These are phyloP conservation scores for Penicillium sumatraense DNA, from an alignment of 2,329 filamentous ascomycete genomes.

Conservation along the genomic window DNA sequence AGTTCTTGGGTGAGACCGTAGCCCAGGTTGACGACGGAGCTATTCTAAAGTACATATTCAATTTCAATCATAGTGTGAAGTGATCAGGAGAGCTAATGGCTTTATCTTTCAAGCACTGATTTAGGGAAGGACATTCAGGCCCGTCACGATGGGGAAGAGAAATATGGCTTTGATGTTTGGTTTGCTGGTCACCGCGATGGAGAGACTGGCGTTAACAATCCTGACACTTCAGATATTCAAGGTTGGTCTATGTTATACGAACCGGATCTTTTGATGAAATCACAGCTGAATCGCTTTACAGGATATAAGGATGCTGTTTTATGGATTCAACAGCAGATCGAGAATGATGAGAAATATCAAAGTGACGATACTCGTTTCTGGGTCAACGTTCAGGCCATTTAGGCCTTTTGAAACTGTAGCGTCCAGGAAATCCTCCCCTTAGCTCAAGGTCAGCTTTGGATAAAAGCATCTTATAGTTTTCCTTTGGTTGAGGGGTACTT, in stretches of 20 bases:
- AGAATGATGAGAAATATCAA: conserved; percentile 23
- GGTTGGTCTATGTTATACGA: conserved; percentile 11
- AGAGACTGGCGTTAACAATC: conserved; percentile 21
- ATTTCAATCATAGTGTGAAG: not conserved
- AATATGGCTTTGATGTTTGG: conserved; percentile 29
- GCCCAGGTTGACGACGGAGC: conserved; percentile 31
- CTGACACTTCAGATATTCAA: conserved; percentile 25
- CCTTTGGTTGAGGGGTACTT: not conserved
- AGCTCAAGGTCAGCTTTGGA: too few relatives aligned
- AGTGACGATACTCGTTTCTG: conserved; percentile 36
- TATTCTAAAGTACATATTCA: conserved; percentile 28
- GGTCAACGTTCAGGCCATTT: conserved; percentile 20
- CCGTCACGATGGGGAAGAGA: conserved; percentile 26
- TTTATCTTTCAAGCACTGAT: conserved; percentile 12
- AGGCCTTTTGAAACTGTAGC: not conserved
- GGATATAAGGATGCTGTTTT: conserved; percentile 31
- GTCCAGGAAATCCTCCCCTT: too few relatives aligned
- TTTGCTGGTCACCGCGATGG: conserved; percentile 31
- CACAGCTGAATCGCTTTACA: conserved; percentile 1
- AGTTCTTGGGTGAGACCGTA: conserved; percentile 25
- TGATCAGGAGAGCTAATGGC: not conserved
- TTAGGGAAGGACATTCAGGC: conserved; percentile 25
- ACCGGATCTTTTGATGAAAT: not conserved
- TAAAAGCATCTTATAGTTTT: not conserved
- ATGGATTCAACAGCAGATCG: conserved; percentile 36